Percentiles rank a stretch among this genome's conserved stretches.
phyloP scores from a whole-genome alignment of 306 rosid genomes.

The Cucurbita pepo region DNA sequence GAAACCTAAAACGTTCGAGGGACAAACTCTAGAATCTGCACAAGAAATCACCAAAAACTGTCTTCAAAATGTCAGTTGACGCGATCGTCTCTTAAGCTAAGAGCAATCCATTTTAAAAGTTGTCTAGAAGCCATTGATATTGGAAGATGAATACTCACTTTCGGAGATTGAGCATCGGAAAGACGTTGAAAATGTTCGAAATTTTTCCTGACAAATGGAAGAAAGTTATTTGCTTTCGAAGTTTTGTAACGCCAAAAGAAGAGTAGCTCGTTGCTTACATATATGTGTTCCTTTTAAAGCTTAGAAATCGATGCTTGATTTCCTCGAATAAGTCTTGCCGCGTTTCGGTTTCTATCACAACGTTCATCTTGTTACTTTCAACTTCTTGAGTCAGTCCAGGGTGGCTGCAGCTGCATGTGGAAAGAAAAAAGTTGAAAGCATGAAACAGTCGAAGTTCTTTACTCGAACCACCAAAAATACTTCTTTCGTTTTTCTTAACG shows the following conservation, averaged over 20 bases:
- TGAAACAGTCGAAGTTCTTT: conserved; percentile 8
- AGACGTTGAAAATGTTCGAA: conserved; percentile 55
- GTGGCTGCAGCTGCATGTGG: background rate
- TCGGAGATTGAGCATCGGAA: conserved; percentile 67
- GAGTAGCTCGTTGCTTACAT: conserved; percentile 32
- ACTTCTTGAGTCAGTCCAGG: conserved; percentile 34
- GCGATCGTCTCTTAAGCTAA: background rate
- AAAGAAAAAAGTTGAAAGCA: conserved; percentile 6
- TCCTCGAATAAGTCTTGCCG: conserved; percentile 35
- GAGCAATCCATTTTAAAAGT: background rate
- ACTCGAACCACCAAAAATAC: background rate
- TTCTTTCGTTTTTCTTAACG: background rate
- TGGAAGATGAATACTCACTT: conserved; percentile 28
- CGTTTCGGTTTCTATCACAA: conserved; percentile 24
- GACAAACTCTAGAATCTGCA: conserved; percentile 98
- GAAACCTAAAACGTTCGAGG: conserved; percentile 71
- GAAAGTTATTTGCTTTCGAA: background rate
- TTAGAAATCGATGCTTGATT: conserved; percentile 56
- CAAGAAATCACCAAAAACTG: conserved; percentile 96
- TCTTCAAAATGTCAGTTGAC: conserved; percentile 38
- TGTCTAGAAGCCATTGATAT: background rate
- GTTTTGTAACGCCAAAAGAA: background rate
- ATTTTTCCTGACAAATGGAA: conserved; percentile 37
- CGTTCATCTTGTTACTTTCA: conserved; percentile 21
- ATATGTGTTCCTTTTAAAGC: conserved; percentile 55